Evolutionary conservation across 305 asterid genomes (phyloP), one percentile per base, ranked within the genome.

Genomic region (Fraxinus paxiana): DNA sequence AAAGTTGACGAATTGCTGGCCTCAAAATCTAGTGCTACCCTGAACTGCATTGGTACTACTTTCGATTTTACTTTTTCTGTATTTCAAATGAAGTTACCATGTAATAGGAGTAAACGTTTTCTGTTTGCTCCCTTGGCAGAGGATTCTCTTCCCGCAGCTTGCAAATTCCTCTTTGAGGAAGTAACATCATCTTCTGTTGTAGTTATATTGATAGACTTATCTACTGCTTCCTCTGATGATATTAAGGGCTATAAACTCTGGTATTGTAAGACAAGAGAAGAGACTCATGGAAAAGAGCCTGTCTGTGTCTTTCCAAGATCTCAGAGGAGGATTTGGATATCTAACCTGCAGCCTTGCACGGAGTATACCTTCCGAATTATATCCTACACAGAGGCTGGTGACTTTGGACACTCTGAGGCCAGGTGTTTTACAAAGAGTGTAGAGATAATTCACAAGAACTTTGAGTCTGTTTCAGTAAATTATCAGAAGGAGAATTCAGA

Each of bases 331-430:
- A 86, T 93, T 82, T 88, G 93, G 87, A 88, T 95, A 88, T 87
- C 97, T n/a, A 93, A 89, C 84, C 87, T 93, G 85, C 98, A 85
- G 88, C 97, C 98, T 65, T 95, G 97, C 89, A 95, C 97, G 0
- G 98, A 95, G 84, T 95, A 95, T 80, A 88, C 97, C 67, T 87
- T 95, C 80, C 91, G 98, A 77, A 84, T 93, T 30, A 87, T 93
- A 56, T 95, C 98, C 81, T 93, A 91, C 80, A 89, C 91, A 0
- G 90, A 90, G 73, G 77, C 82, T 7, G 90, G 91, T 77, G 97
- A 92, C 83, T 84, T 91, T 72, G 98, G 98, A 67, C 98, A 92
- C 86, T 95, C 98, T 26, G 98, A 93, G 87, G 93, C 93, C n/a
- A 95, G 88, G 85, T 92, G 96, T 89, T 93, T 92, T 86, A 95